Evolutionary conservation across 2,329 filamentous ascomycete genomes (phyloP).

Genomic region (Tolypocladium pustulatum): DNA sequence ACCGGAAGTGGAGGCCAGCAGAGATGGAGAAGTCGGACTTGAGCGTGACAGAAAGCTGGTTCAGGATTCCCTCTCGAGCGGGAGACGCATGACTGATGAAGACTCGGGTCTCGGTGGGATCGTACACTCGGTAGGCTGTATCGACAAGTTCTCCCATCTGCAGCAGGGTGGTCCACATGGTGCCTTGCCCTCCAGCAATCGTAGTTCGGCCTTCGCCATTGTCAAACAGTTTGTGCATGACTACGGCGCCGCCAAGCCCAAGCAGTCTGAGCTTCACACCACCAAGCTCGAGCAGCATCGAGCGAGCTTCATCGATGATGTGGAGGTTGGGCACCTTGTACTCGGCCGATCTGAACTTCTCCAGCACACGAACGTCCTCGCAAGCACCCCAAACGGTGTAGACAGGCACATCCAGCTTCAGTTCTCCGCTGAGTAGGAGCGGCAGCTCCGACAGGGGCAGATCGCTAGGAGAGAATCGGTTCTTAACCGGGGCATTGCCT

Average conservation of each 20-base stretch:
- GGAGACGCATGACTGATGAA: slow-evolving; percentile 97
- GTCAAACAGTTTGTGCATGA: slow-evolving; percentile 99
- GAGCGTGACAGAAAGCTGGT: slow-evolving; percentile 92
- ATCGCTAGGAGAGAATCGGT: slow-evolving; percentile 69
- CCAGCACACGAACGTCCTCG: slow-evolving; percentile 92
- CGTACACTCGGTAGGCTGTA: slow-evolving; percentile 95
- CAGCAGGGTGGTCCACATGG: slow-evolving; percentile 97
- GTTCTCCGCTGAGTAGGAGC: slow-evolving; percentile 74
- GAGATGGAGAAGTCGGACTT: slow-evolving; percentile 99
- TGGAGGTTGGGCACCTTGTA: slow-evolving; percentile 97
- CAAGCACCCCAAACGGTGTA: slow-evolving; percentile 99
- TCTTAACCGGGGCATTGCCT: slow-evolving; percentile 71
- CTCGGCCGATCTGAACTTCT: slow-evolving; percentile 94
- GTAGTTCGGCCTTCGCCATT: slow-evolving; percentile 97
- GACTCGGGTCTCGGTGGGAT: slow-evolving; percentile 91
- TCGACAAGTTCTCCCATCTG: slow-evolving; percentile 98
- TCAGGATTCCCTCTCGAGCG: slow-evolving; percentile 89
- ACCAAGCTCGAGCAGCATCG: slow-evolving; percentile 85
- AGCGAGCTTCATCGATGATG: slow-evolving; percentile 97
- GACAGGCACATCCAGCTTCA: slow-evolving; percentile 90
- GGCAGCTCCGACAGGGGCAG: slow-evolving; percentile 89
- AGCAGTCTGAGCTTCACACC: slow-evolving; percentile 92
- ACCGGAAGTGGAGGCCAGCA: slow-evolving; percentile 93
- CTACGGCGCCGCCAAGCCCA: slow-evolving; percentile 87
- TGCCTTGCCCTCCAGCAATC: slow-evolving; percentile 94